These are phyloP conservation scores for Pythium monospermum DNA, from an alignment of 352 stramenopile genomes.

Conservation along the genomic window DNA sequence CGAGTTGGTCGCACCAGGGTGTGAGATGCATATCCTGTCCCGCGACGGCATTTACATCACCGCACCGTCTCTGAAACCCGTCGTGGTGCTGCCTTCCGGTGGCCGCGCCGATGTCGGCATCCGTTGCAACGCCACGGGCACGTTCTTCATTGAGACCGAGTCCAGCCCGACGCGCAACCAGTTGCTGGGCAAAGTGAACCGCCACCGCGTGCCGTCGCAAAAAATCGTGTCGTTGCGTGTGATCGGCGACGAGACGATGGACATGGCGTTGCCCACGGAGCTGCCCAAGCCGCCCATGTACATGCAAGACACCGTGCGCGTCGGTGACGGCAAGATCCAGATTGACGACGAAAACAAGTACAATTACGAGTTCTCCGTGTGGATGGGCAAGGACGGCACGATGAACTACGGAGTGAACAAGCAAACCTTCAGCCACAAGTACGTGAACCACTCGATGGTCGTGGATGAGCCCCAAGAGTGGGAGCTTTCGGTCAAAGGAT, in stretches of 20 bases:
- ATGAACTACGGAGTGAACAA: conserved; percentile 67
- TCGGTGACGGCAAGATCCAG: conserved; percentile 10
- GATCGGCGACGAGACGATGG: conserved; percentile 21
- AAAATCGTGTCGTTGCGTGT: conserved; percentile 52
- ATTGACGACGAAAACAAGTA: conserved; percentile 44
- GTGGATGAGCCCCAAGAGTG: conserved; percentile 66
- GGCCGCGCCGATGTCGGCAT: conserved; percentile 61
- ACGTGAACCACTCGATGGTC: conserved; percentile 64
- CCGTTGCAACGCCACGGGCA: conserved; percentile 36
- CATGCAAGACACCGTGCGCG: conserved; percentile 36
- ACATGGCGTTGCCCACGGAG: conserved; percentile 29
- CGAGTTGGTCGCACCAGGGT: conserved; percentile 54
- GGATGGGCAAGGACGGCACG: conserved; percentile 36
- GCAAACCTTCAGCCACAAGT: conserved; percentile 32
- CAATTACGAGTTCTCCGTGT: conserved; percentile 71
- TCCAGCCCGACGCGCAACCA: conserved; percentile 49
- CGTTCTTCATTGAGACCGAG: conserved; percentile 66
- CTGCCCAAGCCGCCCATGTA: conserved; percentile 53
- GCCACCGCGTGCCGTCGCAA: conserved; percentile 69
- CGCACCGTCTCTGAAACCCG: conserved; percentile 32
- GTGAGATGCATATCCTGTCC: conserved; percentile 50
- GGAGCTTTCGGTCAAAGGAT: conserved; percentile 55
- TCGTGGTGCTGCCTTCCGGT: conserved; percentile 61
- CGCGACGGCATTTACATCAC: conserved; percentile 69
- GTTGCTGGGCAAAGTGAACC: conserved; percentile 50